Evolutionary conservation across 805 yeast genomes (phyloP).

Genomic region (Starmerella etchellsii): DNA sequence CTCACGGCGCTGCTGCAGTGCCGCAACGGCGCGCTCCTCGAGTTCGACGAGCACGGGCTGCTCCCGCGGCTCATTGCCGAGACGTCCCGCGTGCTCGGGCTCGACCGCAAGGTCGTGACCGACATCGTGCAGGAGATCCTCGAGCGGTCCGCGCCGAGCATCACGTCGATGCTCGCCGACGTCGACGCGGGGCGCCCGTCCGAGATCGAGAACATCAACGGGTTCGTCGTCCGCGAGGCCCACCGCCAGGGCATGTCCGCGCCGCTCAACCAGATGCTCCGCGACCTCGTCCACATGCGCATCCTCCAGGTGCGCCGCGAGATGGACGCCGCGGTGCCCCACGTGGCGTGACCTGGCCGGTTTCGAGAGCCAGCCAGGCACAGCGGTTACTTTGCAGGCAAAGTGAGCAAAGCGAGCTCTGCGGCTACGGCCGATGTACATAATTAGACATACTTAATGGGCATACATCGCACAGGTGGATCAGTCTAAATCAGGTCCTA

Average conservation of each 20-base stretch:
- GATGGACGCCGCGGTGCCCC: neutral
- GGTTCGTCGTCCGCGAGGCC: constrained; percentile 54
- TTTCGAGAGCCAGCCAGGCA: neutral
- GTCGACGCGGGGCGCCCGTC: constrained; percentile 41
- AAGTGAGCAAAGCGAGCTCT: too few species aligned
- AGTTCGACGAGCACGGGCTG: constrained; percentile 28
- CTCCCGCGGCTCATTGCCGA: constrained; percentile 36
- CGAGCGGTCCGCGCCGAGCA: constrained; percentile 41
- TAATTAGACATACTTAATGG: too few species aligned
- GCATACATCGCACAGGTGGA: too few species aligned
- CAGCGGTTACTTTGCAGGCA: too few species aligned
- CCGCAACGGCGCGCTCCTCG: constrained; percentile 58
- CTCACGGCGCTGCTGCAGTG: constrained; percentile 67
- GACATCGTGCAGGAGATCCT: constrained; percentile 33
- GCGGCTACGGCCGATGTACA: too few species aligned
- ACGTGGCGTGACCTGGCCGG: neutral
- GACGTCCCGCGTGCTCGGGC: constrained; percentile 29
- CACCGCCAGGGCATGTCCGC: constrained; percentile 33
- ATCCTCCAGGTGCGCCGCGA: constrained; percentile 11
- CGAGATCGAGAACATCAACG: constrained; percentile 76
- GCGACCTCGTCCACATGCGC: constrained; percentile 32
- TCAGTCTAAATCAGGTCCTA: too few species aligned
- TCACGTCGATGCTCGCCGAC: constrained; percentile 65
- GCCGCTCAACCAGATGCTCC: constrained; percentile 35
- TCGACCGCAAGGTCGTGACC: constrained; percentile 25